Evolutionary conservation across 2,329 filamentous ascomycete species (phyloP).

Genomic region (Penicillium janthinellum): DNA sequence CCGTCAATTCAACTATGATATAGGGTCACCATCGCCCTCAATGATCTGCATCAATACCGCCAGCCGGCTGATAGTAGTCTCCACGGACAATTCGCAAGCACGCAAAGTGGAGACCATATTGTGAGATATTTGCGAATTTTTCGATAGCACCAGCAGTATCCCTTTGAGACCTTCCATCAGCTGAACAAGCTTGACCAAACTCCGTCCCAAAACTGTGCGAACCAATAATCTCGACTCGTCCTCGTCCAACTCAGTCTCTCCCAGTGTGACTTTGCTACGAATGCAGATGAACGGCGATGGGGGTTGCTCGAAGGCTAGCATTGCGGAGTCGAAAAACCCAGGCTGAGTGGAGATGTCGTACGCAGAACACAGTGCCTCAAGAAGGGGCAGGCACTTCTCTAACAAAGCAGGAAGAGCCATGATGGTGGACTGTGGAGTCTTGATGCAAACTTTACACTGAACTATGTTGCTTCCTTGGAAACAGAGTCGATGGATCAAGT

Average conservation of each 20-base stretch:
- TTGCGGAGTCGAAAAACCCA: slow-evolving; percentile 25
- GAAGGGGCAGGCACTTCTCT: slow-evolving; percentile 35
- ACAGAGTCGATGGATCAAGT: slow-evolving; percentile 27
- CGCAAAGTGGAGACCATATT: slow-evolving; percentile 12
- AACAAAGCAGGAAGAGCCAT: slow-evolving; percentile 45
- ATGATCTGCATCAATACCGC: slow-evolving; percentile 29
- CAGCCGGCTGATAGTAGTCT: slow-evolving; percentile 26
- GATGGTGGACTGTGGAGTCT: slow-evolving; percentile 22
- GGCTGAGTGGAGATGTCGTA: slow-evolving; percentile 28
- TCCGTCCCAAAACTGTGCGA: slow-evolving; percentile 26
- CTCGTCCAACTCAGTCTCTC: slow-evolving; percentile 31
- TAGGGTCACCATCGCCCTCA: slow-evolving; percentile 13
- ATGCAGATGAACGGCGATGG: slow-evolving; percentile 29
- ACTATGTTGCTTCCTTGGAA: slow-evolving; percentile 25
- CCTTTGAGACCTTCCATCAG: slow-evolving; percentile 25
- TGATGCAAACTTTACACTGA: slow-evolving; percentile 27
- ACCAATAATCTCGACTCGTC: slow-evolving; percentile 27
- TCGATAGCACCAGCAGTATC: slow-evolving; percentile 14
- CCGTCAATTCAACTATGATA: neutral
- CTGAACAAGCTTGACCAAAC: slow-evolving; percentile 25
- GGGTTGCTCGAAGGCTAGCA: slow-evolving; percentile 26
- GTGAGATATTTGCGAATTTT: slow-evolving; percentile 17
- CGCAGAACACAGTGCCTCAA: slow-evolving; percentile 30
- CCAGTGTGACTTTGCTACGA: slow-evolving; percentile 28
- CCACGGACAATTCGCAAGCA: slow-evolving; percentile 26